Conservation (phyloP, 1,284 basidiomycete genomes). For the Irpex sp. region DNA sequence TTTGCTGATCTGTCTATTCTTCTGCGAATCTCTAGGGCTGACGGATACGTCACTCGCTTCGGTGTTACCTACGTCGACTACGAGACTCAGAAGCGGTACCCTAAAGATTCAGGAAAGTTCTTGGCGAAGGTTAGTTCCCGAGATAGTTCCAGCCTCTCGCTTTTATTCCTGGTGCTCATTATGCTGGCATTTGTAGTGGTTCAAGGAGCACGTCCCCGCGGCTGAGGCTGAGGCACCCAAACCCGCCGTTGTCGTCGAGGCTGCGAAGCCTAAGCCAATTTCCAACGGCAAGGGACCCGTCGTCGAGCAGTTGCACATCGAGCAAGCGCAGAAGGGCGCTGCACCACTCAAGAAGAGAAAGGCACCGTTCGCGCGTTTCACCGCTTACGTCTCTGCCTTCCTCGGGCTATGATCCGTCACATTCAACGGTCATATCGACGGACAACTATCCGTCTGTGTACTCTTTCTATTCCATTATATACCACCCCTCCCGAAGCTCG, state of each 20-base stretch:
- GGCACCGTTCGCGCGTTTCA: constrained; percentile 25
- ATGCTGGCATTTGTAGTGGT: constrained; percentile 21
- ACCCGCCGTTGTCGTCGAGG: neutral
- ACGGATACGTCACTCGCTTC: constrained; percentile 62
- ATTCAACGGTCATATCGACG: neutral
- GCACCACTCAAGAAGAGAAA: constrained; percentile 24
- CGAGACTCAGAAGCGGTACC: constrained; percentile 63
- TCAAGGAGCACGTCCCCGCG: constrained; percentile 25
- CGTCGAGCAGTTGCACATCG: neutral
- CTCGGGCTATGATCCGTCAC: constrained; percentile 20
- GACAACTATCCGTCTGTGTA: neutral
- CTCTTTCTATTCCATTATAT: neutral
- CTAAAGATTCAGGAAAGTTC: constrained; percentile 64
- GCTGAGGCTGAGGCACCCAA: neutral
- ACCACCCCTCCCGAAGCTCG: neutral
- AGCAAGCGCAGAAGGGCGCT: constrained; percentile 1
- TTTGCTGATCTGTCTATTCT: neutral
- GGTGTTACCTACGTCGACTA: constrained; percentile 69
- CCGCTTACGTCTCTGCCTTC: constrained; percentile 28
- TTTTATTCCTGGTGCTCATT: neutral
- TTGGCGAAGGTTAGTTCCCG: constrained; percentile 33
- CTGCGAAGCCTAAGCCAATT: constrained; percentile 6
- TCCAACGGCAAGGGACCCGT: constrained; percentile 2
- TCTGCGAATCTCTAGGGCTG: constrained; percentile 35
- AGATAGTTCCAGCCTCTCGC: neutral